phyloP scores from a whole-genome alignment of 2,329 filamentous ascomycete genomes.

The Phyllosticta paracitricarpa region DNA sequence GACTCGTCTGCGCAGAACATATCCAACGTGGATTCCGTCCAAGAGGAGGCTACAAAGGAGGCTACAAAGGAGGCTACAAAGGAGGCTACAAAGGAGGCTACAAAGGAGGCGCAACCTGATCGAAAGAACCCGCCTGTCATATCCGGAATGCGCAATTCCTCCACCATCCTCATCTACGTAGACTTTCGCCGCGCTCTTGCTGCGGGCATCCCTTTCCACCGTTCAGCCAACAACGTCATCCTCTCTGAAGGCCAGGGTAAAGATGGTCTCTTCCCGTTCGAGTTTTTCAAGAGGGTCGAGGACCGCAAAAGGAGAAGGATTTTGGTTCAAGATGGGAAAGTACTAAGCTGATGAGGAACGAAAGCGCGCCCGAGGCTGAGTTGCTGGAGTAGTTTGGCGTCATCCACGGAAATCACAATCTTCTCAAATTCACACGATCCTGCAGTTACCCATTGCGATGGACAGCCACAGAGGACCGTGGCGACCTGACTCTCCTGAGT shows the following conservation, averaged over 20 bases:
- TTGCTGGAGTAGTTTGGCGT: no score
- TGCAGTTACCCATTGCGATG: background rate
- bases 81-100: no score
- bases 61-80: slow-evolving; percentile 16
- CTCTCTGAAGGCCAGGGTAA: slow-evolving; percentile 33
- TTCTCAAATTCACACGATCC: background rate
- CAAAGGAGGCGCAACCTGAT: slow-evolving; percentile 14
- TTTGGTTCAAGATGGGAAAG: slow-evolving; percentile 57
- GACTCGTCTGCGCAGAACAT: background rate
- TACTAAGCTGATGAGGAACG: background rate
- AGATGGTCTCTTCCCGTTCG: slow-evolving; percentile 49
- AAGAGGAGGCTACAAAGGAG: background rate
- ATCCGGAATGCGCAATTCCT: slow-evolving; percentile 64
- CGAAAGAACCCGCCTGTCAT: slow-evolving; percentile 42
- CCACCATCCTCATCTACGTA: slow-evolving; percentile 60
- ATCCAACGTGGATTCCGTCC: background rate
- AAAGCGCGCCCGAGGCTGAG: background rate
- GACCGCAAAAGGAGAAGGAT: slow-evolving; percentile 51
- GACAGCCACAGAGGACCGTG: no score
- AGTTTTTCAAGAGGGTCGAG: slow-evolving; percentile 63
- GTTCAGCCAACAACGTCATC: slow-evolving; percentile 42
- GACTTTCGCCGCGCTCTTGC: slow-evolving; percentile 58
- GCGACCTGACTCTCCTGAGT: background rate
- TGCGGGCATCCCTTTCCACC: slow-evolving; percentile 60
- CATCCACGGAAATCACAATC: no score